Percentiles rank a stretch among this genome's conserved stretches.
phyloP scores from a whole-genome alignment of 2,329 filamentous ascomycete genomes.

The Dothiorella sarmentorum region DNA sequence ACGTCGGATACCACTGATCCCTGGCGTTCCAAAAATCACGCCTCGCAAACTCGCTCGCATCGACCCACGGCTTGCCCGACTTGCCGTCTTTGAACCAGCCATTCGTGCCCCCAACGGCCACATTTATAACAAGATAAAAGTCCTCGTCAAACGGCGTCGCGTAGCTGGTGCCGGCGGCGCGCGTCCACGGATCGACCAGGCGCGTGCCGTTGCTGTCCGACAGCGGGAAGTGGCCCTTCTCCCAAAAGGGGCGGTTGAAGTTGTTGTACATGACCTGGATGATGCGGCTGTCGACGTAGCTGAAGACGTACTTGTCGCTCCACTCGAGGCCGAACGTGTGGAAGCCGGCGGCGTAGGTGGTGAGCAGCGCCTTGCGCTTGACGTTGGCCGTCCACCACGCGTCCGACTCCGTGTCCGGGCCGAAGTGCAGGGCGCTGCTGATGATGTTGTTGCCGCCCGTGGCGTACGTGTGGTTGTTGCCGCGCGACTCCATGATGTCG shows the following conservation, averaged over 20 bases:
- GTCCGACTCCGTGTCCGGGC: constrained; percentile 67
- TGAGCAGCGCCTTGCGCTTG: constrained; percentile 71
- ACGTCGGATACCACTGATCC: constrained; percentile 66
- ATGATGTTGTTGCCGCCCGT: constrained; percentile 80
- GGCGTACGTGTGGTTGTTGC: constrained; percentile 73
- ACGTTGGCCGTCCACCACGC: constrained; percentile 81
- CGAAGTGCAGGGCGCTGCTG: constrained; percentile 79
- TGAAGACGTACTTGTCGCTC: constrained; percentile 85
- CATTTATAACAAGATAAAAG: constrained; percentile 73
- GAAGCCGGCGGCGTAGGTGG: constrained; percentile 64
- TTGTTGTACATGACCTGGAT: constrained; percentile 75
- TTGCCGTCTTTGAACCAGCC: constrained; percentile 78
- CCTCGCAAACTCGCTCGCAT: constrained; percentile 62
- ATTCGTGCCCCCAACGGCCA: constrained; percentile 74
- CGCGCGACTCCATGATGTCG: constrained; percentile 75
- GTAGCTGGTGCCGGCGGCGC: constrained; percentile 53
- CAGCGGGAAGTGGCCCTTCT: constrained; percentile 64
- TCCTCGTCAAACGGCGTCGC: constrained; percentile 72
- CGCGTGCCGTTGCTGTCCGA: constrained; percentile 63
- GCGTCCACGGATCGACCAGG: constrained; percentile 61
- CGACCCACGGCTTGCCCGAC: constrained; percentile 74
- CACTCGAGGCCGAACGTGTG: constrained; percentile 82
- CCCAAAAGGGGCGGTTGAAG: constrained; percentile 66
- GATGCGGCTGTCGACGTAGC: constrained; percentile 76
- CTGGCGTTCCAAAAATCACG: constrained; percentile 73